These are phyloP conservation scores for Globisporangium parvum DNA, from an alignment of 352 stramenopile species.

Conservation along the genomic window DNA sequence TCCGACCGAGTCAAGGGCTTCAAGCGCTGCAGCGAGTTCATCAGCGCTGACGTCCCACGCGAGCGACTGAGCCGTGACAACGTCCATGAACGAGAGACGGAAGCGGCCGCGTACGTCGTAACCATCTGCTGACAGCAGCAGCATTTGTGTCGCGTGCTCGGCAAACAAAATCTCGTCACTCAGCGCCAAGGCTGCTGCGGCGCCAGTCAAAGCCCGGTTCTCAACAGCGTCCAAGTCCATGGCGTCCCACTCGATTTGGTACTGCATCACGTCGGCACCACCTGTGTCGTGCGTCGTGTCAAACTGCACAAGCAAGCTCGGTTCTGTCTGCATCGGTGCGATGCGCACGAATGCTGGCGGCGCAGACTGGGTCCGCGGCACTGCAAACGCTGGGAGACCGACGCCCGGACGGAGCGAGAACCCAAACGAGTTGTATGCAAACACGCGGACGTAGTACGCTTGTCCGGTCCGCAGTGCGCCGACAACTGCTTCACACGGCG, in stretches of 20 bases:
- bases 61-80: constrained; percentile 58
- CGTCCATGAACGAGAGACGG: constrained; percentile 63
- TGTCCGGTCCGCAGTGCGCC: constrained; percentile 62
- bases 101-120: constrained; percentile 88
- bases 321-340: constrained; percentile 22
- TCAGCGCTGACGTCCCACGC: constrained; percentile 71
- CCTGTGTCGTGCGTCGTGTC: constrained; percentile 73
- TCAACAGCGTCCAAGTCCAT: constrained; percentile 74
- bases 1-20: constrained; percentile 81
- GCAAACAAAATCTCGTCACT: constrained; percentile 76
- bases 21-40: constrained; percentile 68
- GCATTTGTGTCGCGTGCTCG: constrained; percentile 80
- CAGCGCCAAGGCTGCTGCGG: constrained; percentile 20
- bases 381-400: constrained; percentile 56
- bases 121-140: constrained; percentile 71
- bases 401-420: constrained; percentile 73
- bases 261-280: constrained; percentile 74
- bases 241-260: constrained; percentile 92
- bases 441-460: constrained; percentile 89
- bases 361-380: constrained; percentile 72
- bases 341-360: constrained; percentile 54
- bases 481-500: constrained; percentile 81
- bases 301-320: constrained; percentile 76
- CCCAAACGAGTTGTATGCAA: constrained; percentile 90
- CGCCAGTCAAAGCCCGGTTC: constrained; percentile 21